Base-by-base conservation (phyloP, 2,329 filamentous ascomycete species). In the Escovopsis sp. region DNA sequence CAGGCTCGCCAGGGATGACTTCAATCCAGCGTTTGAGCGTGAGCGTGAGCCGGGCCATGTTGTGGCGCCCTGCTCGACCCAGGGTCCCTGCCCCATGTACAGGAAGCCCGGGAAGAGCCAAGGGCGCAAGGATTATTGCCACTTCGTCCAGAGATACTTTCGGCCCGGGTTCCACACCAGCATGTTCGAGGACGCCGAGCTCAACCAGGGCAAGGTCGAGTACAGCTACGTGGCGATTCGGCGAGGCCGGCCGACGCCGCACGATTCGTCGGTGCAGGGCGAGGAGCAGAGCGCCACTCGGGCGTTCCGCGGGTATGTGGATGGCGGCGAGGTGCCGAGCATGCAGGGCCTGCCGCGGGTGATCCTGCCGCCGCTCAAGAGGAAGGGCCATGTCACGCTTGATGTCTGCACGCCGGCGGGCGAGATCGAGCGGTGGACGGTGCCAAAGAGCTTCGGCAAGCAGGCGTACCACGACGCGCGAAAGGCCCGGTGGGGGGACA, bases 381-480 rank as follows among this genome's bases (percentile, higher is more conserved):
- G 86, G 23, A 78, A 77, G 34, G 85, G 87, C 0, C 91, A 98
- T 58, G 80, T 96, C 36, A 85, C 82, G 12, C 67, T 98, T 26
- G 91, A 98, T 57, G 59, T 96, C 3, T 98, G 91, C 68, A 96
- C 91, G 0, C 82, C 89, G 0, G 72, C 76, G 1, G 91, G 85
- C 30, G 78, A 74, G 36, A 78, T 95, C 32, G 89, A 98, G 67
- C 84, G 91, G 43, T 98, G 91, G 91, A 91, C 82, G 0, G 81
- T 98, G 0, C 85, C 89, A 2, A 79, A 79, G 51, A 86, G 80
- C 46, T 91, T 81, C 62, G 81, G 80, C 59, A 80, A 75, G 52
- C 77, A 82, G 53, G 87, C 87, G 1, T 96, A 89, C 64, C 85
- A 84, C 53, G 91, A 96, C 57, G 91, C 91, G 33, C 78, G 91